Percentiles rank a stretch among this genome's conserved stretches.
phyloP scores from a whole-genome alignment of 1,139 yeast species.

The Scheffersomyces segobiensis region DNA sequence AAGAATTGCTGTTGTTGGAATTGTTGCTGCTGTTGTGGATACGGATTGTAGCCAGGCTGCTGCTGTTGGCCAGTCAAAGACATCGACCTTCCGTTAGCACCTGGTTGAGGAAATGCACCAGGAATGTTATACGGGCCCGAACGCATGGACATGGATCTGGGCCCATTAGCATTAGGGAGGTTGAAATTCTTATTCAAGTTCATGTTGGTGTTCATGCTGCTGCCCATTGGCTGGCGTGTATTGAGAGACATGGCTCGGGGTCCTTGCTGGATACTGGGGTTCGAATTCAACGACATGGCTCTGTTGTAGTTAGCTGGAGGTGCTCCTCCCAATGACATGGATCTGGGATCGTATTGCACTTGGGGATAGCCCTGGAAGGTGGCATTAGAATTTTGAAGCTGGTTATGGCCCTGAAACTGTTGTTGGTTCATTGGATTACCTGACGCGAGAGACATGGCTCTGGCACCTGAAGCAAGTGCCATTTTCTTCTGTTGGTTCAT shows the following conservation, averaged over 20 bases:
- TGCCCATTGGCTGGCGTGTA: slow-evolving; percentile 7
- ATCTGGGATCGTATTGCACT: slow-evolving; percentile 37
- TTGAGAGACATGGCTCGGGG: slow-evolving; percentile 32
- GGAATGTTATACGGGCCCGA: not conserved
- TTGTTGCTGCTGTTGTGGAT: not conserved
- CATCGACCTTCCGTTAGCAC: slow-evolving; percentile 3
- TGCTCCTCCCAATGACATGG: slow-evolving; percentile 56
- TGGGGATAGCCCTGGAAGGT: slow-evolving; percentile 4
- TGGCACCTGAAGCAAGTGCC: slow-evolving; percentile 49
- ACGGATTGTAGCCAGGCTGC: not conserved
- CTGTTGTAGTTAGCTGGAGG: slow-evolving; percentile 14
- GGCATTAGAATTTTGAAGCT: slow-evolving; percentile 17
- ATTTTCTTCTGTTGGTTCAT: slow-evolving; percentile 68
- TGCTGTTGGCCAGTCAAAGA: not conserved
- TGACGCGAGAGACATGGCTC: slow-evolving; percentile 44
- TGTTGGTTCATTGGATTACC: slow-evolving; percentile 37
- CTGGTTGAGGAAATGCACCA: not conserved
- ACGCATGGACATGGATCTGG: slow-evolving; percentile 10
- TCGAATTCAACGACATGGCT: slow-evolving; percentile 22
- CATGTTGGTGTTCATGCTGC: not conserved
- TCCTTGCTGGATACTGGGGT: slow-evolving; percentile 7
- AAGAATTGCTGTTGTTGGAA: not conserved
- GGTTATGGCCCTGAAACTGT: slow-evolving; percentile 15
- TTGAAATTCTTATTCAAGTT: slow-evolving; percentile 1
- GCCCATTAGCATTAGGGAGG: slow-evolving; percentile 6